phyloP scores from a whole-genome alignment of 1,139 yeast species.

The Yamadazyma siamensis region DNA sequence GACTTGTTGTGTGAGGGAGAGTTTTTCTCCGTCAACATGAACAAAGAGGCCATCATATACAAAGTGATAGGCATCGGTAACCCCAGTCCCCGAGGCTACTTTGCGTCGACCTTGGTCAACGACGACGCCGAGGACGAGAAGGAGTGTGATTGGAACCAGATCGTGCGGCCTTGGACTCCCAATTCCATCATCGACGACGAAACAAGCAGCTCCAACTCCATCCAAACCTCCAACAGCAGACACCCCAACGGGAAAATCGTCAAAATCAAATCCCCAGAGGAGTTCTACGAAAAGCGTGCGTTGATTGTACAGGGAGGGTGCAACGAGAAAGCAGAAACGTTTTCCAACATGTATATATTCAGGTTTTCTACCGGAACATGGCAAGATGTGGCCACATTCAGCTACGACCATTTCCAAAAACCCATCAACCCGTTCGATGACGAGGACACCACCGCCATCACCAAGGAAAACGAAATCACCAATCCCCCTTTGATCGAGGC shows the following conservation, averaged over 20 bases:
- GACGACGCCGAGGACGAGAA: constrained; percentile 18
- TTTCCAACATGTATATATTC: constrained; percentile 34
- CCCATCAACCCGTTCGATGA: constrained; percentile 28
- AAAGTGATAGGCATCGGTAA: constrained; percentile 15
- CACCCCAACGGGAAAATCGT: constrained; percentile 3
- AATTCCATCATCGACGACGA: constrained; percentile 12
- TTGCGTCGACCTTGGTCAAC: constrained; percentile 34
- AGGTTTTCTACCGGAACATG: constrained; percentile 34
- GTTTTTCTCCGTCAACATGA: constrained; percentile 11
- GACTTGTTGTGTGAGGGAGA: constrained; percentile 25
- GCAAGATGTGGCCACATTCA: constrained; percentile 31
- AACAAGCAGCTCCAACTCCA: constrained; percentile 16
- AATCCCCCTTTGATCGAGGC: constrained; percentile 36
- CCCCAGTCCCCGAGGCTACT: constrained; percentile 42
- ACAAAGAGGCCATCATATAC: constrained; percentile 9
- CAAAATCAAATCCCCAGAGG: constrained; percentile 14
- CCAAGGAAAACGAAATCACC: constrained; percentile 22
- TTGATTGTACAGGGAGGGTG: constrained; percentile 44
- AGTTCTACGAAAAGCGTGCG: constrained; percentile 26
- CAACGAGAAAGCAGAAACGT: constrained; percentile 26
- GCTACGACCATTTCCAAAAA: constrained; percentile 33
- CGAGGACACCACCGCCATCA: constrained; percentile 20
- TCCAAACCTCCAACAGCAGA: constrained; percentile 17
- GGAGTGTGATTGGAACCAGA: constrained; percentile 18
- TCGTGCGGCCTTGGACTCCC: constrained; percentile 13